Evolutionary conservation across 225 moss, liverwort and hornwort genomes (phyloP).

Genomic region (Sphagnum tenellum): DNA sequence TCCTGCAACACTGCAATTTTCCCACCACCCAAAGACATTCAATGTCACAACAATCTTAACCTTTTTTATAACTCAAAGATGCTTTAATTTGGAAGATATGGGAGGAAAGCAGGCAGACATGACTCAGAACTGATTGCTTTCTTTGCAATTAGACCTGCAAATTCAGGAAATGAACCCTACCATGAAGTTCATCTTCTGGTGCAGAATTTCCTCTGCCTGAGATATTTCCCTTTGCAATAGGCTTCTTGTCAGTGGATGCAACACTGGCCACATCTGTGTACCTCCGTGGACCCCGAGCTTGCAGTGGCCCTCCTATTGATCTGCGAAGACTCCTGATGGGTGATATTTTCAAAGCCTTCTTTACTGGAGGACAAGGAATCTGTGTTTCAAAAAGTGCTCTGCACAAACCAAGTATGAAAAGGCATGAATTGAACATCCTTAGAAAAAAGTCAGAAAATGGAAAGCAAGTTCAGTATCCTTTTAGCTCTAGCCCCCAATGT

Average conservation of each 20-base stretch:
- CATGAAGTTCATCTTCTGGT: constrained; percentile 36
- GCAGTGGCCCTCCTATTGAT: constrained; percentile 27
- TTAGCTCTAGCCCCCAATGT: not conserved
- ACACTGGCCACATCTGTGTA: constrained; percentile 29
- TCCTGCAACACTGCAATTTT: no score
- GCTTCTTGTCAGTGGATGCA: constrained; percentile 18
- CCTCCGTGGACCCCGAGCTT: constrained; percentile 31
- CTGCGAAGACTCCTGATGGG: constrained; percentile 25
- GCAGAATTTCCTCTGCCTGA: constrained; percentile 22
- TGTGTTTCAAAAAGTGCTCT: constrained; percentile 43
- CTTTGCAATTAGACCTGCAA: no score
- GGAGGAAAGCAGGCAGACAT: no score
- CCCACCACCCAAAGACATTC: no score
- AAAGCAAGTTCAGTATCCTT: not conserved
- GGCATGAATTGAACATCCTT: not conserved
- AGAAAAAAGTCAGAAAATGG: not conserved
- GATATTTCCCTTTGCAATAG: constrained; percentile 27
- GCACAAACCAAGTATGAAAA: constrained; percentile 7
- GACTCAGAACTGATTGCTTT: no score
- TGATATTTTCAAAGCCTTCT: constrained; percentile 19
- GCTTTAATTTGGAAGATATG: no score
- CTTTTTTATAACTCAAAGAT: no score
- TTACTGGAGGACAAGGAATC: constrained; percentile 44
- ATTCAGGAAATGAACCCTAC: constrained; percentile 4
- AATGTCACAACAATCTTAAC: no score